phyloP scores from a whole-genome alignment of 2,329 filamentous ascomycete genomes.

The Raffaelea ambrosiae region DNA sequence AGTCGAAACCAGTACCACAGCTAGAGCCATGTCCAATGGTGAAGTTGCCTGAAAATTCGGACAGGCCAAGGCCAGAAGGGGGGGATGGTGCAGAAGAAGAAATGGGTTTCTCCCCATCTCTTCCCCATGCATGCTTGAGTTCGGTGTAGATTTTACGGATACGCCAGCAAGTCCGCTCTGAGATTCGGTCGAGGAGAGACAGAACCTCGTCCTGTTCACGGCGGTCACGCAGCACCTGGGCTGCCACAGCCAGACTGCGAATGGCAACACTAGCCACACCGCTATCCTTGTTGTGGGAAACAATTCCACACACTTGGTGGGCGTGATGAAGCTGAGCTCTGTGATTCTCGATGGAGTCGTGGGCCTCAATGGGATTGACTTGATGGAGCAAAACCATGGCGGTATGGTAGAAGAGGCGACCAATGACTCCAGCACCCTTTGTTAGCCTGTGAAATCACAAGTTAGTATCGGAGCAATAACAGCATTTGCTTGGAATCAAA shows the following conservation, averaged over 20 bases:
- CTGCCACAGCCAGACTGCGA: constrained; percentile 69
- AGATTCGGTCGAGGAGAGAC: constrained; percentile 65
- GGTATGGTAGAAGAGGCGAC: constrained; percentile 82
- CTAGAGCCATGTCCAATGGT: not conserved
- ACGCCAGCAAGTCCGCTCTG: constrained; percentile 69
- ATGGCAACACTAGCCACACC: constrained; percentile 73
- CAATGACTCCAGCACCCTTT: constrained; percentile 72
- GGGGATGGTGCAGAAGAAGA: not conserved
- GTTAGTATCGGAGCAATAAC: not conserved
- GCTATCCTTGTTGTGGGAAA: constrained; percentile 73
- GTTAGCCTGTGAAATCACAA: constrained; percentile 60
- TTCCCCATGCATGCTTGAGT: constrained; percentile 71
- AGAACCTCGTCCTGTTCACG: constrained; percentile 76
- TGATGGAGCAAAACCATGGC: constrained; percentile 74
- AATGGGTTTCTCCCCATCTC: constrained; percentile 37
- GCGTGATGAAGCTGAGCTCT: constrained; percentile 65
- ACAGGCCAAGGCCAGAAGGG: not conserved
- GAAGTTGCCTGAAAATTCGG: not conserved
- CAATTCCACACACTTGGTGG: constrained; percentile 81
- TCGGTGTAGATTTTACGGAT: constrained; percentile 64
- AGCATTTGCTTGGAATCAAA: constrained; percentile 7
- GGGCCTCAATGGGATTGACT: constrained; percentile 61
- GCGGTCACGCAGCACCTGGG: constrained; percentile 58
- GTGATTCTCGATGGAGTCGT: constrained; percentile 58
- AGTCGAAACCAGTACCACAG: too few relatives aligned